These are phyloP conservation scores for Termitomyces sp. DNA, from an alignment of 768 basidiomycete genomes.

Conservation along the genomic window DNA sequence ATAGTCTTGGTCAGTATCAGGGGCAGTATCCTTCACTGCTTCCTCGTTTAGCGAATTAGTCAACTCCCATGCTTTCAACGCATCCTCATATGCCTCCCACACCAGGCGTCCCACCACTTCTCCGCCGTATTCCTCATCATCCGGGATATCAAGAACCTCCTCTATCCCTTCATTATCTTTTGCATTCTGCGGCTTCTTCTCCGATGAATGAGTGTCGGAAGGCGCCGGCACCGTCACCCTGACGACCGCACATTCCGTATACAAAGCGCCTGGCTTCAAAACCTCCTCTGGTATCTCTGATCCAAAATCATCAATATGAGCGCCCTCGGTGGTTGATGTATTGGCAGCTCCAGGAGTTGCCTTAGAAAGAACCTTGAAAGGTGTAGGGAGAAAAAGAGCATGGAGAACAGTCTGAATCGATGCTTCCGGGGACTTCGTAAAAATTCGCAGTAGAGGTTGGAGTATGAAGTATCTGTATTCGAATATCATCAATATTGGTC, in stretches of 20 bases:
- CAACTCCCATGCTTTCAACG: conserved; percentile 63
- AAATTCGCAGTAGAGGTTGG: conserved; percentile 60
- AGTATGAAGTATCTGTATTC: conserved; percentile 53
- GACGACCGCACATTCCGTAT: conserved; percentile 70
- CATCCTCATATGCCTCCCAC: conserved; percentile 73
- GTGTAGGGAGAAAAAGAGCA: conserved; percentile 75
- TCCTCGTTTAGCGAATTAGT: conserved; percentile 21
- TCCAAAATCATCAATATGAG: conserved; percentile 11
- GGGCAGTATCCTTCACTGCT: conserved; percentile 3
- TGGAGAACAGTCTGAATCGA: conserved; percentile 78
- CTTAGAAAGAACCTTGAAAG: conserved; percentile 52
- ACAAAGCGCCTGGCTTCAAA: conserved; percentile 72
- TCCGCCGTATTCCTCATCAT: conserved; percentile 70
- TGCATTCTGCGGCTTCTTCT: conserved; percentile 17
- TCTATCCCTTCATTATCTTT: conserved; percentile 21
- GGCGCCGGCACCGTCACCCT: conserved; percentile 30
- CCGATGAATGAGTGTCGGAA: conserved; percentile 12
- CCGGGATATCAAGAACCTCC: conserved; percentile 33
- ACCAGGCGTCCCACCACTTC: conserved; percentile 60
- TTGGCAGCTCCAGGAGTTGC: conserved; percentile 6
- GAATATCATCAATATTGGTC: neutral
- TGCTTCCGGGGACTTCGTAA: conserved; percentile 61
- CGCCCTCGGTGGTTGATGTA: conserved; percentile 1
- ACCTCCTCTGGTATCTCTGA: conserved; percentile 47
- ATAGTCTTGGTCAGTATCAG: conserved; percentile 10